Conservation (phyloP, 2,329 filamentous ascomycete species). For the Iodosphaeria phyllophila region DNA sequence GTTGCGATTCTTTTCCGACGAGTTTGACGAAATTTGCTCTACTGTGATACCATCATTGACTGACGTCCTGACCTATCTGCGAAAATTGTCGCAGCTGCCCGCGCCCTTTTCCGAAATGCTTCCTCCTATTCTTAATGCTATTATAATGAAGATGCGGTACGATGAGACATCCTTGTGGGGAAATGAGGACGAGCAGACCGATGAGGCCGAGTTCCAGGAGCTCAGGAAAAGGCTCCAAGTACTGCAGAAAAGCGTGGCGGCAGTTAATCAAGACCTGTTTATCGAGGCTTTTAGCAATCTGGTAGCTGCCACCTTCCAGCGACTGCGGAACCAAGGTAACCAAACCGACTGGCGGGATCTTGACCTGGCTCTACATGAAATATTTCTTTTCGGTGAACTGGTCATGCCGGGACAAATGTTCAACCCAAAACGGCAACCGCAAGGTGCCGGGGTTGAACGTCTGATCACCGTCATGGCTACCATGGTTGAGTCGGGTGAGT, state of each 20-base stretch:
- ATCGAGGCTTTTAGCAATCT: conserved; percentile 75
- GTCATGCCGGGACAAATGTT: conserved; percentile 76
- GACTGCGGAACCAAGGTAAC: conserved; percentile 52
- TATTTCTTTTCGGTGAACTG: conserved; percentile 88
- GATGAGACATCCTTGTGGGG: conserved; percentile 92
- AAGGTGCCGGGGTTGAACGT: conserved; percentile 59
- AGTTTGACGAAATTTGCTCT: conserved; percentile 95
- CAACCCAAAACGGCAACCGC: conserved; percentile 71
- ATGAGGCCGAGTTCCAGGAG: conserved; percentile 95
- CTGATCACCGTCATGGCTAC: conserved; percentile 85
- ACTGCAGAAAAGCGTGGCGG: conserved; percentile 80
- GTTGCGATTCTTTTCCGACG: conserved; percentile 87
- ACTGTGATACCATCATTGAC: conserved; percentile 87
- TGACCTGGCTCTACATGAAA: conserved; percentile 83
- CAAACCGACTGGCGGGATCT: conserved; percentile 88
- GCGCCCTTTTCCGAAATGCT: conserved; percentile 66
- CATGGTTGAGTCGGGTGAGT: conserved; percentile 79
- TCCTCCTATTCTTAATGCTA: conserved; percentile 72
- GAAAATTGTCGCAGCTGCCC: conserved; percentile 60
- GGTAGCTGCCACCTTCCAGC: conserved; percentile 73
- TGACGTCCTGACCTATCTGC: conserved; percentile 77
- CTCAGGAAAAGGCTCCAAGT: conserved; percentile 77
- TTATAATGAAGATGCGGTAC: conserved; percentile 92
- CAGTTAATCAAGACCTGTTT: conserved; percentile 74
- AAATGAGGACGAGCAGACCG: conserved; percentile 82